Conservation (phyloP, 164 flowering plant genomes). For the Liriodendron chinense region DNA sequence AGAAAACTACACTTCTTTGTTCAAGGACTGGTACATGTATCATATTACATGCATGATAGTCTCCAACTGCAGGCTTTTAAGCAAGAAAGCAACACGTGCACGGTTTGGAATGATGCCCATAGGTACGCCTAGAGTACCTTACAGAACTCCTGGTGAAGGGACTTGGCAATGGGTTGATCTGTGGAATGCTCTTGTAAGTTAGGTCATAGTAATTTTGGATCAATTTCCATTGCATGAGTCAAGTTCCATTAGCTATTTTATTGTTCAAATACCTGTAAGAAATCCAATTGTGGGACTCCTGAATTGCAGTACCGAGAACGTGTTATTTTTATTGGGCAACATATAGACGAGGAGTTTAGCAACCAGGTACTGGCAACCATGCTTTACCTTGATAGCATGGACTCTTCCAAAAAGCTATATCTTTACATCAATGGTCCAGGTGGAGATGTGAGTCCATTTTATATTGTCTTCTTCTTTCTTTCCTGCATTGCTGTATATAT, state of each 20-base stretch:
- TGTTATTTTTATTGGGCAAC: conserved; percentile 69
- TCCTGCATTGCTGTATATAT: background rate
- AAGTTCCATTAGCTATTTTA: background rate
- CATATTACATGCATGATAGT: background rate
- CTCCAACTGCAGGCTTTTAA: conserved; percentile 34
- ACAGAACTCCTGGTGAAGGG: conserved; percentile 70
- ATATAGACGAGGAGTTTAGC: conserved; percentile 77
- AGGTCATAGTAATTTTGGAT: background rate
- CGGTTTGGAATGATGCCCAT: conserved; percentile 78
- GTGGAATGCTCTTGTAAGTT: conserved; percentile 94
- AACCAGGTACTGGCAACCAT: conserved; percentile 82
- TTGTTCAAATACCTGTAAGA: background rate
- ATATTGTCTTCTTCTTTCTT: background rate
- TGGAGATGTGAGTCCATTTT: conserved; percentile 82
- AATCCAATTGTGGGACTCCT: conserved; percentile 15
- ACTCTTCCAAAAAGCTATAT: conserved; percentile 52
- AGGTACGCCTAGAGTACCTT: conserved; percentile 82
- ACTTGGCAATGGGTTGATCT: conserved; percentile 88
- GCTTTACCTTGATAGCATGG: conserved; percentile 88
- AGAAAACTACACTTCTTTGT: background rate
- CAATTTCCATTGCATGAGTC: background rate
- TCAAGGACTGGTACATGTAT: background rate
- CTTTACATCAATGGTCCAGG: conserved; percentile 76
- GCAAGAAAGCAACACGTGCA: conserved; percentile 42
- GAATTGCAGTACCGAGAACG: conserved; percentile 84